Evolutionary conservation across 352 stramenopile genomes (phyloP).

Genomic region (Phytophthora ramorum): DNA sequence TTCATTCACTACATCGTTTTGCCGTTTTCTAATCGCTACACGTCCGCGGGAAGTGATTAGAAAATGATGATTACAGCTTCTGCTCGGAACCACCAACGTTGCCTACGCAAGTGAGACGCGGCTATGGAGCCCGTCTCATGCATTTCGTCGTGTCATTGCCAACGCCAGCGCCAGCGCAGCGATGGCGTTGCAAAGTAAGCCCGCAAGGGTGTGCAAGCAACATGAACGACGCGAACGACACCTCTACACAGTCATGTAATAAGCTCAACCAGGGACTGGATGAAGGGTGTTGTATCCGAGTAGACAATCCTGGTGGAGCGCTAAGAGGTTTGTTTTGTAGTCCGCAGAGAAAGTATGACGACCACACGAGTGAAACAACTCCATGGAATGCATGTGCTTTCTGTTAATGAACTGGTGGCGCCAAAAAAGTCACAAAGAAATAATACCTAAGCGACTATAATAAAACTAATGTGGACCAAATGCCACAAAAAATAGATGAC

Average conservation of each 20-base stretch:
- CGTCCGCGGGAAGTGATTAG: slow-evolving; percentile 15
- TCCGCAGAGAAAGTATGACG: background rate
- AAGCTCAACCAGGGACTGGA: no score
- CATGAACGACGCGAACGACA: slow-evolving; percentile 5
- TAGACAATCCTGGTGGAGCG: slow-evolving; percentile 1
- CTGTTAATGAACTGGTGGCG: no score
- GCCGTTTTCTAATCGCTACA: slow-evolving; percentile 11
- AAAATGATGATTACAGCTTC: slow-evolving; percentile 16
- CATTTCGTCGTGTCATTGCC: background rate
- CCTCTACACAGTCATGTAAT: no score
- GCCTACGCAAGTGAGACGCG: slow-evolving; percentile 18
- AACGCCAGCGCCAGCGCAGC: no score
- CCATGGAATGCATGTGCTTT: no score
- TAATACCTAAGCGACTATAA: no score
- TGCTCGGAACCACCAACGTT: background rate
- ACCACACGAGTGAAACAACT: no score
- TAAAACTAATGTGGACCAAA: no score
- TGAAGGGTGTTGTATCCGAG: background rate
- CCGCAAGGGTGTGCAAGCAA: slow-evolving; percentile 12
- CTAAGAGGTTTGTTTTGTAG: background rate
- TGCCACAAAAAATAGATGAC: no score
- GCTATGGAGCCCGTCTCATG: background rate
- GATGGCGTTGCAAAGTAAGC: background rate
- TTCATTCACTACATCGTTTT: background rate
- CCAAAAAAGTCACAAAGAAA: no score